Evolutionary conservation across 352 stramenopile species (phyloP).

Genomic region (Phytophthora sp.): DNA sequence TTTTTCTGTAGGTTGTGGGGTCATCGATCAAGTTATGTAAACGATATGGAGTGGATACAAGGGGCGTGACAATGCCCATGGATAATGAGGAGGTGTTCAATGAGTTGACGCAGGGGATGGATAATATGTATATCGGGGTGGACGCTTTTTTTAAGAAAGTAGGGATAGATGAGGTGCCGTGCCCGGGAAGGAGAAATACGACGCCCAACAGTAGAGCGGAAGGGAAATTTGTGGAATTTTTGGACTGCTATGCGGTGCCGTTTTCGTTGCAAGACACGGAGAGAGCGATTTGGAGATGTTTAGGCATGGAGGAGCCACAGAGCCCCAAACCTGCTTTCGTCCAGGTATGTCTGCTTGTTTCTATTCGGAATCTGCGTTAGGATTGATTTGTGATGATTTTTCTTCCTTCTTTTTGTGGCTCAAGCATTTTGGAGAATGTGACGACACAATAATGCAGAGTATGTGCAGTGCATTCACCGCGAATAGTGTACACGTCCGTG

Average conservation of each 20-base stretch:
- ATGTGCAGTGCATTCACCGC: conserved; percentile 33
- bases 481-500: conserved; percentile 22
- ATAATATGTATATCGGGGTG: conserved; percentile 23
- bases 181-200: conserved; percentile 27
- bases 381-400: not conserved
- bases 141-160: conserved; percentile 28
- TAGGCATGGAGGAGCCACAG: conserved; percentile 25
- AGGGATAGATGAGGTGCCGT: conserved; percentile 24
- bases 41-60: conserved; percentile 14
- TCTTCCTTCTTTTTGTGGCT: not conserved
- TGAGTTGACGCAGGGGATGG: conserved; percentile 18
- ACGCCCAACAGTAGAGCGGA: conserved; percentile 15
- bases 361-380: not conserved
- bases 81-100: conserved; percentile 30
- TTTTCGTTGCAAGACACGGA: conserved; percentile 23
- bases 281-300: conserved; percentile 24
- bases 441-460: conserved; percentile 23
- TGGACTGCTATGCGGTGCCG: conserved; percentile 30
- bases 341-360: conserved; percentile 8
- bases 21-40: conserved; percentile 27
- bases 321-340: conserved; percentile 27
- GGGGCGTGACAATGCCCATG: conserved; percentile 21
- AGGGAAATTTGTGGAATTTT: conserved; percentile 31
- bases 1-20: conserved; percentile 15
- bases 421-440: conserved; percentile 15